Evolutionary conservation across 345 rosid genomes (phyloP).

Genomic region (Gossypium anomalum): DNA sequence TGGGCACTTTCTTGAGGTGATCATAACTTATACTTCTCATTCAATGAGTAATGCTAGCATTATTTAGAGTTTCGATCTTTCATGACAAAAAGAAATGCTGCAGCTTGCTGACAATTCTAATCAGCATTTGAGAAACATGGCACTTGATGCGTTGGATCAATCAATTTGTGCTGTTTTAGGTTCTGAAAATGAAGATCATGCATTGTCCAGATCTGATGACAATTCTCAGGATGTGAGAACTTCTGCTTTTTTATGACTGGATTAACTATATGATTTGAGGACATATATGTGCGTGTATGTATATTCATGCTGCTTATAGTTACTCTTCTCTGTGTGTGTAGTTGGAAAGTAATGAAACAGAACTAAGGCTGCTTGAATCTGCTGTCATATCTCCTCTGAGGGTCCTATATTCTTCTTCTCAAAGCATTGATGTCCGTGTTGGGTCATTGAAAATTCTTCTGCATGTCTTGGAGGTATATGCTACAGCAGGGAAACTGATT

Average conservation of each 20-base stretch:
- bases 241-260: constrained; percentile 18
- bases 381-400: constrained; percentile 78
- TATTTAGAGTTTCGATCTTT: constrained; percentile 17
- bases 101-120: constrained; percentile 90
- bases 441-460: constrained; percentile 93
- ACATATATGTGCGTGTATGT: background rate
- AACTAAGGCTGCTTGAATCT: constrained; percentile 71
- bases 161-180: constrained; percentile 92
- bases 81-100: constrained; percentile 38
- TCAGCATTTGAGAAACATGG: constrained; percentile 76
- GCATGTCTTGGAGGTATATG: constrained; percentile 82
- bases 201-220: constrained; percentile 36
- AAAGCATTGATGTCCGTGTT: constrained; percentile 72
- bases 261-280: constrained; percentile 1
- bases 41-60: constrained; percentile 17
- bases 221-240: constrained; percentile 53
- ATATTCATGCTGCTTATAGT: constrained; percentile 15
- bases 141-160: constrained; percentile 89
- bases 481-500: constrained; percentile 9
- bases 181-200: constrained; percentile 57
- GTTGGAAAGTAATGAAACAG: constrained; percentile 42
- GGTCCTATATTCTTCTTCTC: constrained; percentile 76
- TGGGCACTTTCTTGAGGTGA: constrained; percentile 91
- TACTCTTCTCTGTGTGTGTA: constrained; percentile 24
- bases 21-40: constrained; percentile 17